These are phyloP conservation scores for Tothia fuscella DNA, from an alignment of 2,329 filamentous ascomycete species.

Conservation along the genomic window DNA sequence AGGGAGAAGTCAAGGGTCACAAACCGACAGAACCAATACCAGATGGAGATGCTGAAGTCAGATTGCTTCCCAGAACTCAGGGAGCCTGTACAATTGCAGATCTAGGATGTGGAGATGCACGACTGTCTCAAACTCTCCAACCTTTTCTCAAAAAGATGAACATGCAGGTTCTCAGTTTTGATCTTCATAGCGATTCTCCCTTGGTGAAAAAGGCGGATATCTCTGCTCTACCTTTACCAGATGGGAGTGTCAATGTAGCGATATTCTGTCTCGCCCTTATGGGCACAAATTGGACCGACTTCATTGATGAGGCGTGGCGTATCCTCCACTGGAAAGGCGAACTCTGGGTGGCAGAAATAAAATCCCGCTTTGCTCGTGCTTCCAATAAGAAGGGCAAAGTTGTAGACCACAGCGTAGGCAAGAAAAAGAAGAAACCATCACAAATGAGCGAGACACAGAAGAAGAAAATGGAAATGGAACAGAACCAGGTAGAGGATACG, in stretches of 20 bases:
- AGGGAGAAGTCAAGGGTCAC: constrained; percentile 24
- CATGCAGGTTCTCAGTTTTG: constrained; percentile 70
- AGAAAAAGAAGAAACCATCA: constrained; percentile 40
- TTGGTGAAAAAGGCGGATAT: constrained; percentile 86
- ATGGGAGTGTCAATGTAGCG: constrained; percentile 69
- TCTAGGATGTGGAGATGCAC: constrained; percentile 85
- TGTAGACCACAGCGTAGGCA: constrained; percentile 60
- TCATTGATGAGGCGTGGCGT: constrained; percentile 90
- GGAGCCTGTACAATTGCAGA: constrained; percentile 74
- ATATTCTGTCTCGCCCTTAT: constrained; percentile 96
- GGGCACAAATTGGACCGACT: constrained; percentile 97
- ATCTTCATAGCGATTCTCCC: constrained; percentile 65
- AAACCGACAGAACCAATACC: constrained; percentile 16
- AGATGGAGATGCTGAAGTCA: constrained; percentile 23
- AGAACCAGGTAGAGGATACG: constrained; percentile 42
- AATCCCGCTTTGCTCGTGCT: constrained; percentile 66
- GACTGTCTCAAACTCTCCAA: constrained; percentile 59
- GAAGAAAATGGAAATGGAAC: constrained; percentile 31
- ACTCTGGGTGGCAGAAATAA: constrained; percentile 95
- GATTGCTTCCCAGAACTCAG: constrained; percentile 62
- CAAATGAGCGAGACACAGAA: constrained; percentile 24
- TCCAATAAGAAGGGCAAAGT: constrained; percentile 15
- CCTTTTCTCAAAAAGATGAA: constrained; percentile 52
- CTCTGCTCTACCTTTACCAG: constrained; percentile 62
- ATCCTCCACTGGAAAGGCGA: constrained; percentile 89